These are phyloP conservation scores for Alternaria rosae DNA, from an alignment of 2,329 filamentous ascomycete species.

Conservation along the genomic window DNA sequence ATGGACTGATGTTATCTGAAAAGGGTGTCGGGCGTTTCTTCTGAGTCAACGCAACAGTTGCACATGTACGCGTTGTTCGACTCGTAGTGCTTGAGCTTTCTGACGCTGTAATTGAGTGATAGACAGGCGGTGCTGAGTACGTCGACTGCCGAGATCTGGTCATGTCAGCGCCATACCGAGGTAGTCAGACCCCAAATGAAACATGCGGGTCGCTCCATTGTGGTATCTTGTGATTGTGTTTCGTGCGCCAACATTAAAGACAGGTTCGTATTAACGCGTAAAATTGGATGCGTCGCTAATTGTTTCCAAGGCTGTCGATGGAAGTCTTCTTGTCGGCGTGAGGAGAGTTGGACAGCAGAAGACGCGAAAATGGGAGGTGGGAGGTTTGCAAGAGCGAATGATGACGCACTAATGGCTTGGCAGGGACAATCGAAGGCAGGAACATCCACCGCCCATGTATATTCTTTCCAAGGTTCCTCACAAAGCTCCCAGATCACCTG, in stretches of 20 bases:
- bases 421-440: not conserved
- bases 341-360: not conserved
- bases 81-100: not conserved
- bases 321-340: not conserved
- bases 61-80: not conserved
- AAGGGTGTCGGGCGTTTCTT: not conserved
- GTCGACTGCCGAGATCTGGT: not conserved
- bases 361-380: not conserved
- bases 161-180: fast-evolving
- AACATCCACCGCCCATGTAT: not conserved
- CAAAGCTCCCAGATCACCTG: not conserved
- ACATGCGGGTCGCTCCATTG: not conserved
- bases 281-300: not conserved
- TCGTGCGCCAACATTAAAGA: not conserved
- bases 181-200: not conserved
- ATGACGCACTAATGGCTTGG: not conserved
- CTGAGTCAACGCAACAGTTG: not conserved
- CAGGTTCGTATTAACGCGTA: not conserved
- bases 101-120: not conserved
- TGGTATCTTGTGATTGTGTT: not conserved
- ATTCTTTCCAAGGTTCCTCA: not conserved
- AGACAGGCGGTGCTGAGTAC: not conserved
- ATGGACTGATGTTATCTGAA: not conserved
- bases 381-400: not conserved
- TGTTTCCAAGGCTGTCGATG: not conserved